Base-by-base conservation (phyloP, 257 asterid species). In the Nicotiana otophora region DNA sequence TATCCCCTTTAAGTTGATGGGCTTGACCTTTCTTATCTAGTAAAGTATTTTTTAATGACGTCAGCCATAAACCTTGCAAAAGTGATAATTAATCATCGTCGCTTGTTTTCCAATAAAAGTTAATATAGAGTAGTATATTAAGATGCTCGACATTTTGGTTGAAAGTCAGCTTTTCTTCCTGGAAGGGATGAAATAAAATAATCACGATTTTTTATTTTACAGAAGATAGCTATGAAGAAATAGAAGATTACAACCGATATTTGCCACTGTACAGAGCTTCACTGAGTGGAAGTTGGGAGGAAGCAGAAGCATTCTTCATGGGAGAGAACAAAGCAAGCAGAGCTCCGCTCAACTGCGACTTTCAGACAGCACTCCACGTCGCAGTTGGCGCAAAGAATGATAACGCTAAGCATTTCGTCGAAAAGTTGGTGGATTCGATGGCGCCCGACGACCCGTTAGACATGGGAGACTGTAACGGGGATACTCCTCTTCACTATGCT, bases 401-500 rank as follows among this genome's bases (percentile, higher is more conserved):
- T 26, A 82, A 55, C 10, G 20, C 76, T 5, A 34, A 68, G 15
- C 48, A 68, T 51, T 81, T 84, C 60, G 72, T 81, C 15, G 62
- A 75, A 23, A 86, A 81, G 82, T 77, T 86, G 51, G 65, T 88
- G 31, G 82, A 78, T 42, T 33, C 58, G 69, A 85, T 88, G 86
- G 84, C 86, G 20, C 30, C 33, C 1, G 64, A 83, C 42, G 83
- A 86, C 53, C 42, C 42, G 7, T 31, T 88, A 64, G 63, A 86
- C 36, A 26, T 48, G 19, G 83, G 58, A 75, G 85, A 83, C 76
- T 70, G n/a, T 17, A 76, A 81, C 81, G 51, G 72, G 10, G 88
- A 86, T 39, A 88, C 88, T 19, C 84, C 91, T 34, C 83, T 86
- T 42, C 88, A 86, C 17, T 74, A 53, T 39, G 86, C 88, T 74